These are phyloP conservation scores for Coemansia sp. DNA, from an alignment of 192 early-diverging fungal genomes.

Conservation along the genomic window DNA sequence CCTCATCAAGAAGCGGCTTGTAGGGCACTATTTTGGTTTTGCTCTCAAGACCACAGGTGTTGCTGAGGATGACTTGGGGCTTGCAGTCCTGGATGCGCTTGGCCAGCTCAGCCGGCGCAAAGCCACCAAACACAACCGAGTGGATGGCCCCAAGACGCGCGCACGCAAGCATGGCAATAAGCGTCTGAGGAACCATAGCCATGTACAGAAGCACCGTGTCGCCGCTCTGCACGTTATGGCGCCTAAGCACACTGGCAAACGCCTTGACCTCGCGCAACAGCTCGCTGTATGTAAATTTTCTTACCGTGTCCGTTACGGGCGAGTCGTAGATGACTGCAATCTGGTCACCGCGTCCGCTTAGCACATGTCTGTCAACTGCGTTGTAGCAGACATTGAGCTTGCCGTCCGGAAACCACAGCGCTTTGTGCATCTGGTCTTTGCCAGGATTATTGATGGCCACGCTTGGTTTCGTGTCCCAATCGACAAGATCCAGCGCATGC, in stretches of 20 bases:
- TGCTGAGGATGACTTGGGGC: constrained; percentile 74
- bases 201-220: constrained; percentile 82
- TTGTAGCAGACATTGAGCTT: constrained; percentile 82
- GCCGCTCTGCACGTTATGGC: constrained; percentile 65
- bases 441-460: constrained; percentile 15
- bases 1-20: constrained; percentile 76
- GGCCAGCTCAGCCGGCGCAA: constrained; percentile 73
- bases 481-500: constrained; percentile 44
- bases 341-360: constrained; percentile 59
- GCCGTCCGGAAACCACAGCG: constrained; percentile 73
- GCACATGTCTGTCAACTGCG: constrained; percentile 72
- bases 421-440: constrained; percentile 27
- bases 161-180: constrained; percentile 83
- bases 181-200: constrained; percentile 81
- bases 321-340: constrained; percentile 77
- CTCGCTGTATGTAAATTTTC: constrained; percentile 65
- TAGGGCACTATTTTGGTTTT: constrained; percentile 66
- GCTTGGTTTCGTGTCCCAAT: constrained; percentile 37
- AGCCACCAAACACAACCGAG: constrained; percentile 81
- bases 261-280: constrained; percentile 66
- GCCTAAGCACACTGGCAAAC: constrained; percentile 64
- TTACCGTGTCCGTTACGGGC: constrained; percentile 59
- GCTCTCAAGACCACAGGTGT: constrained; percentile 80
- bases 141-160: constrained; percentile 82
- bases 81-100: constrained; percentile 82